Base-by-base conservation (phyloP, 345 rosid species). In the Bruguiera sexangula region DNA sequence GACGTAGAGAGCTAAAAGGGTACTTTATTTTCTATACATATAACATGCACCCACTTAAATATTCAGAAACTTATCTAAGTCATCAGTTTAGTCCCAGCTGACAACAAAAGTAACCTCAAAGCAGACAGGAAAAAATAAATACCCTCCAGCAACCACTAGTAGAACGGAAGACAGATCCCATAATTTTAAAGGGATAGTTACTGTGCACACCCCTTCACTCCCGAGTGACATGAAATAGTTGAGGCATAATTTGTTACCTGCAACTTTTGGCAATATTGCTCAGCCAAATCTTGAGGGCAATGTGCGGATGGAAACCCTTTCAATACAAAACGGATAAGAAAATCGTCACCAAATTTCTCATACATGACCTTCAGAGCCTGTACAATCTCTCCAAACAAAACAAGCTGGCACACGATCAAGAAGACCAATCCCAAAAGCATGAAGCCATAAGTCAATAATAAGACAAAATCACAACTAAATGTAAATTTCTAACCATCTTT, bases 301-400 rank as follows among this genome's bases (percentile, higher is more conserved):
- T 75, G 83, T 29, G 75, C 83, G 19, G 93, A 73, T 57, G 82
- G 78, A 71, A 92, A 82, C 63, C 78, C 75, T 76, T 86, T 82
- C 0, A 91, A 83, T 74, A 86, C 79, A 62, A 95, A 84, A 69
- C 78, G 82, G 63, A 76, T 62, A 65, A 91, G 90, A 80, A 89
- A 95, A 52, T 82, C 89, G 68, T 87, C 78, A 60, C 99, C 99
- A 79, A 88, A 90, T 73, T 83, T 87, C 83, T 90, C 99, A 61
- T 88, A 92, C 96, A 95, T 92, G 76, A 92, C 85, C 80, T 88
- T 95, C 88, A 92, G 97, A 76, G 87, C 96, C 75, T 73, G 75
- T 69, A 87, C 89, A 79, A 92, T 90, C 82, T 95, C 99, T 71
- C 90, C 92, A 57, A 90, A 89, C 87, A 95, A 79, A 72, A 76